Conservation (phyloP, 768 basidiomycete genomes). For the Auricularia cornea region DNA sequence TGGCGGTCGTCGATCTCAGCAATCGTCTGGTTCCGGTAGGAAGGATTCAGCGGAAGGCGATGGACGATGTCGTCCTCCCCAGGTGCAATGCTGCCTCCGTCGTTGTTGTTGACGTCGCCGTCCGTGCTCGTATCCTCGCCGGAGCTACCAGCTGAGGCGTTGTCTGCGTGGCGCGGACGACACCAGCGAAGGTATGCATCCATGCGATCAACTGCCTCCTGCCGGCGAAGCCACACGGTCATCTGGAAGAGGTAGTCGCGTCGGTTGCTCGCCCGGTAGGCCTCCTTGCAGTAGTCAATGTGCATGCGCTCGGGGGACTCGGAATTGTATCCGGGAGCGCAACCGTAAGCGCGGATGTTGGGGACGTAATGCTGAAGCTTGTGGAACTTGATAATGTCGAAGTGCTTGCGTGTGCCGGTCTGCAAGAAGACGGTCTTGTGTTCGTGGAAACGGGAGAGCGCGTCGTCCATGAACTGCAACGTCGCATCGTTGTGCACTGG, state of each 20-base stretch:
- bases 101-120: no score
- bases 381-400: slow-evolving; percentile 33
- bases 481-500: slow-evolving; percentile 21
- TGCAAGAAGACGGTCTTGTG: slow-evolving; percentile 23
- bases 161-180: not conserved
- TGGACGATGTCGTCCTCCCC: no score
- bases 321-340: slow-evolving; percentile 26
- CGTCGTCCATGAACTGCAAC: slow-evolving; percentile 17
- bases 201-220: slow-evolving; percentile 26
- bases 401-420: slow-evolving; percentile 20
- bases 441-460: slow-evolving; percentile 20
- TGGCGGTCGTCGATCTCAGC: not conserved
- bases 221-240: slow-evolving; percentile 28
- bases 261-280: slow-evolving; percentile 22
- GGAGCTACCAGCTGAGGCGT: not conserved
- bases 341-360: slow-evolving; percentile 18
- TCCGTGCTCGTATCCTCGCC: no score
- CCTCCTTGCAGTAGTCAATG: slow-evolving; percentile 34
- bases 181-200: slow-evolving; percentile 21
- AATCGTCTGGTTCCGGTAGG: no score
- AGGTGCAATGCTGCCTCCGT: no score
- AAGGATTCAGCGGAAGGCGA: no score
- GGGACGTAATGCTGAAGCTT: slow-evolving; percentile 19
- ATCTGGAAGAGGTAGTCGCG: slow-evolving; percentile 30
- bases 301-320: slow-evolving; percentile 33